These are phyloP conservation scores for Tylopilus sp. DNA, from an alignment of 1,284 basidiomycete species.

Conservation along the genomic window DNA sequence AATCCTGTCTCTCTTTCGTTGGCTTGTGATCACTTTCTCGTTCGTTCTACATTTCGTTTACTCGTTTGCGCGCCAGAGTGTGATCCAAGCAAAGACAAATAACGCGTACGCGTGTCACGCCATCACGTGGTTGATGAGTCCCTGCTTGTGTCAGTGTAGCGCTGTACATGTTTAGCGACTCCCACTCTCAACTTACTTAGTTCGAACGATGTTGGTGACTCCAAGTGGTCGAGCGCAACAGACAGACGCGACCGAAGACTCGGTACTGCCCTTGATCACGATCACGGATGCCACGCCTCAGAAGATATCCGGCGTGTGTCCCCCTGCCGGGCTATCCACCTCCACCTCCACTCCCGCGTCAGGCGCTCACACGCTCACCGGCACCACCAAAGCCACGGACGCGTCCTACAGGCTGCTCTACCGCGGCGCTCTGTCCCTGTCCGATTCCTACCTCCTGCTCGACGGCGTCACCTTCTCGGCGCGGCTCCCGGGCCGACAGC, in stretches of 20 bases:
- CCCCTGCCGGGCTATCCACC: neutral
- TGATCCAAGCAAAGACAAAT: constrained; percentile 13
- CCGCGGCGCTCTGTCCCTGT: constrained; percentile 68
- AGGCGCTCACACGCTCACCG: neutral
- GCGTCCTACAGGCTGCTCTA: constrained; percentile 55
- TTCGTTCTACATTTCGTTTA: constrained; percentile 12
- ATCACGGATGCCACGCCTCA: constrained; percentile 23
- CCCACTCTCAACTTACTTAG: neutral
- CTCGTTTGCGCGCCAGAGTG: neutral
- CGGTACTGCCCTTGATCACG: constrained; percentile 7
- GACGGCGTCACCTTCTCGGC: constrained; percentile 70
- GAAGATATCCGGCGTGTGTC: constrained; percentile 3
- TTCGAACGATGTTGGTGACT: neutral
- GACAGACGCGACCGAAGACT: neutral
- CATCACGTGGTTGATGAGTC: constrained; percentile 15
- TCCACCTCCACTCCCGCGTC: constrained; percentile 1
- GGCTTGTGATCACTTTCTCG: constrained; percentile 1
- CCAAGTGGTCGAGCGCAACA: neutral
- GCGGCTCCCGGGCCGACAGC: constrained; percentile 19
- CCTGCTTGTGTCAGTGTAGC: too few species aligned
- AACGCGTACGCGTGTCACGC: constrained; percentile 16
- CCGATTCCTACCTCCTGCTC: constrained; percentile 65
- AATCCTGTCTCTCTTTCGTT: constrained; percentile 4
- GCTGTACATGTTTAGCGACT: neutral
- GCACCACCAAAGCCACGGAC: constrained; percentile 7